These are phyloP conservation scores for Beverwykella pulmonaria DNA, from an alignment of 495 filamentous ascomycete genomes.

Conservation along the genomic window DNA sequence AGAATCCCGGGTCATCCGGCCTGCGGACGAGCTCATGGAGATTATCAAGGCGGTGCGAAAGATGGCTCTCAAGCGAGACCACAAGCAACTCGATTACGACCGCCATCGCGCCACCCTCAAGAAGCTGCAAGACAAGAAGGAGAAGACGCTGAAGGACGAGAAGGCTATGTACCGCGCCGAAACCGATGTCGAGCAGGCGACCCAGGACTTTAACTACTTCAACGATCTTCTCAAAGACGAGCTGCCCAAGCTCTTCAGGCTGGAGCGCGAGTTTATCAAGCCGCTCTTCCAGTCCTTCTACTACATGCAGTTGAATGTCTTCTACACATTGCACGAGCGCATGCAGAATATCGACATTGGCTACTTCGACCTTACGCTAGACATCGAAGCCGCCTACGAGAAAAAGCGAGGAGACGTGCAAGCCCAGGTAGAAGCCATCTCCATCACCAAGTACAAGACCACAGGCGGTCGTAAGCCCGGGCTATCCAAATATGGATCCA, in stretches of 20 bases:
- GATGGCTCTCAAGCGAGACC: conserved; percentile 82
- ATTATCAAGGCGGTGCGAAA: conserved; percentile 96
- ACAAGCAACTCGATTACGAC: conserved; percentile 97
- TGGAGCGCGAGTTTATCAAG: conserved; percentile 96
- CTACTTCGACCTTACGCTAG: conserved; percentile 90
- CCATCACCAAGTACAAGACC: conserved; percentile 86
- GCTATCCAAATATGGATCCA: conserved; percentile 47
- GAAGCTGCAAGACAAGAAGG: conserved; percentile 97
- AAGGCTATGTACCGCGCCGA: conserved; percentile 97
- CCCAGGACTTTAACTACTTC: conserved; percentile 94
- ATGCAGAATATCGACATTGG: conserved; percentile 97
- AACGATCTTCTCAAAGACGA: conserved; percentile 96
- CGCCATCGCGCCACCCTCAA: conserved; percentile 79
- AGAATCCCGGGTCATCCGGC: conserved; percentile 83
- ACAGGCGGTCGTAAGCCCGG: conserved; percentile 68
- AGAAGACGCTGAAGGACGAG: conserved; percentile 93
- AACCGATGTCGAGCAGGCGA: conserved; percentile 85
- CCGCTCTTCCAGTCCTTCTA: conserved; percentile 99
- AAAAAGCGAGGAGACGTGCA: conserved; percentile 84
- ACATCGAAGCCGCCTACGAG: conserved; percentile 87
- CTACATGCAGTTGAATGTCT: conserved; percentile 99
- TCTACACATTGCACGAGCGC: conserved; percentile 96
- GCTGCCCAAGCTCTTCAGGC: conserved; percentile 83
- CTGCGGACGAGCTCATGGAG: conserved; percentile 91
- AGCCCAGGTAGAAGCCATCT: conserved; percentile 77